Conservation (phyloP, 306 rosid genomes). For the Vigna angularis region DNA sequence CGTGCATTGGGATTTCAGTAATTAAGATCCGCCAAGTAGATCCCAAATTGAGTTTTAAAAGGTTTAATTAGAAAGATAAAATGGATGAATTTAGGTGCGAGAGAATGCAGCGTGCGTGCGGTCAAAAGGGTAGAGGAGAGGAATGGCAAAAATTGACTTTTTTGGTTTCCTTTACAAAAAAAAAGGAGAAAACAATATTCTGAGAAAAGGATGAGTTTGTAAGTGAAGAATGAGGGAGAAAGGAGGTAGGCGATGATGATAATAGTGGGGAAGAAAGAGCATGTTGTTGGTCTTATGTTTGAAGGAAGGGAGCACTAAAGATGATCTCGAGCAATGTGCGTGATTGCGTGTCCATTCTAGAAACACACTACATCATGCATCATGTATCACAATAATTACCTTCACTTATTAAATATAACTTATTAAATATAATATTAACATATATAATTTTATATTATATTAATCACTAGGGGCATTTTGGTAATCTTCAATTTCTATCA, state of each 20-base stretch:
- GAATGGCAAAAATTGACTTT: background rate
- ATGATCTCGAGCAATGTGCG: constrained; percentile 17
- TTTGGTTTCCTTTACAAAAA: background rate
- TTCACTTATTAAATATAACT: too few species aligned
- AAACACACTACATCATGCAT: background rate
- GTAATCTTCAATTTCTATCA: too few species aligned
- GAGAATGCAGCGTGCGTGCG: background rate
- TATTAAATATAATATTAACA: too few species aligned
- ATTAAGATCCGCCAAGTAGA: constrained; percentile 39
- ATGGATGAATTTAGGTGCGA: background rate
- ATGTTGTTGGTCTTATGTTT: background rate
- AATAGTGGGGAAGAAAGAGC: background rate
- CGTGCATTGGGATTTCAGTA: constrained; percentile 60
- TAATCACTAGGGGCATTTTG: too few species aligned
- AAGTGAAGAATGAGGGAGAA: constrained; percentile 21
- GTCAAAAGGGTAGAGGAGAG: background rate
- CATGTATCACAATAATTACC: background rate
- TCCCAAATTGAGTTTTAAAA: constrained; percentile 17
- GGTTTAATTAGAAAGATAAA: background rate
- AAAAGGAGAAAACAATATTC: background rate
- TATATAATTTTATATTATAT: too few species aligned
- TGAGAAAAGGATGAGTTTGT: constrained; percentile 26
- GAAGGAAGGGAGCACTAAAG: background rate
- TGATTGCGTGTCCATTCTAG: background rate
- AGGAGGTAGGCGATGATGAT: background rate